Percentiles rank a stretch among this genome's conserved stretches.
These are phyloP conservation scores for Plasmodium coatneyi DNA, from an alignment of 169 alveolate species.

Conservation along the genomic window DNA sequence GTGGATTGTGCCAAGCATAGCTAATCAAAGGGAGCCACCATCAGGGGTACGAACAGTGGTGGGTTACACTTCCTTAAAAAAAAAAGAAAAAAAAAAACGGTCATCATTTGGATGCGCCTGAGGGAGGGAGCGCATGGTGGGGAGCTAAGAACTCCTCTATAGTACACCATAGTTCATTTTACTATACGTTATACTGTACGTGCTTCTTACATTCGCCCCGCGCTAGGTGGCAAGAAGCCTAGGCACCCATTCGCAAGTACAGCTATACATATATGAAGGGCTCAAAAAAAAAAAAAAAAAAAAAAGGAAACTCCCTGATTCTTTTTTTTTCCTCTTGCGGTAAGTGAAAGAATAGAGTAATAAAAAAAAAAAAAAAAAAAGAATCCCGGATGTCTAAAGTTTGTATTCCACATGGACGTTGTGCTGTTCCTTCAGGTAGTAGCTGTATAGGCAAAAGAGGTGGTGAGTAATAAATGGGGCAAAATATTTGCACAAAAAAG, in stretches of 20 bases:
- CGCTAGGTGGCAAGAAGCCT: not conserved
- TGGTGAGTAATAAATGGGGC: not conserved
- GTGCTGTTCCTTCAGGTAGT: conserved; percentile 13
- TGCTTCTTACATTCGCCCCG: not conserved
- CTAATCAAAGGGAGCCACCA: not conserved
- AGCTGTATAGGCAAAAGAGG: not conserved
- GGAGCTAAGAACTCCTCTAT: not conserved
- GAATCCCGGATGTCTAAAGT: not conserved
- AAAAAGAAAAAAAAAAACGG: not conserved
- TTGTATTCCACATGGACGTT: conserved; percentile 34
- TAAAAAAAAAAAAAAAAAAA: not conserved
- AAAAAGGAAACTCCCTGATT: not conserved
- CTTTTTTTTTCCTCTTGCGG: not conserved
- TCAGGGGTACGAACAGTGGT: not conserved
- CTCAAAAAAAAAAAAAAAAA: too few relatives aligned
- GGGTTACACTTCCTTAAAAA: not conserved
- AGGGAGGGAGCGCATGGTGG: not conserved
- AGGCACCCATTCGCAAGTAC: not conserved
- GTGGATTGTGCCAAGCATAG: not conserved
- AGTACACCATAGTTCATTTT: not conserved
- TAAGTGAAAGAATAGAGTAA: not conserved
- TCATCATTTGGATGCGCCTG: not conserved
- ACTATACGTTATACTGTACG: not conserved
- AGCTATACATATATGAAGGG: not conserved
- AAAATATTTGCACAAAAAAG: not conserved